phyloP scores from a whole-genome alignment of 345 rosid genomes.

The Bretschneidera sinensis region DNA sequence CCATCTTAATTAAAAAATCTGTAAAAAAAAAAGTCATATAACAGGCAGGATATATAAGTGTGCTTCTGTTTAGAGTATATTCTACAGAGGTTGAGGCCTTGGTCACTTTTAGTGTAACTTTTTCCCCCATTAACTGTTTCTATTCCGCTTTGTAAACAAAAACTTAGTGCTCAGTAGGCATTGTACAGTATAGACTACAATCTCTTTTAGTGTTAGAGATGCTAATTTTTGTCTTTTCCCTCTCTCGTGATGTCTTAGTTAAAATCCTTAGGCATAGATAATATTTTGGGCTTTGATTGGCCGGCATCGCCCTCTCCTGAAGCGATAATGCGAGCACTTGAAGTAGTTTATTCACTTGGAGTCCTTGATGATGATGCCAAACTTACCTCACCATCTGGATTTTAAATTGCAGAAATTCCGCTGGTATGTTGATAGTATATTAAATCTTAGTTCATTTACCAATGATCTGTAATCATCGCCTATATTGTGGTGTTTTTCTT shows the following conservation, averaged over 20 bases:
- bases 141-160: too few relatives aligned
- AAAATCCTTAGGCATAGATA: constrained; percentile 94
- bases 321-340: constrained; percentile 88
- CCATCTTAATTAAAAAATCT: too few relatives aligned
- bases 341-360: constrained; percentile 86
- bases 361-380: constrained; percentile 95
- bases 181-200: too few relatives aligned
- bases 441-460: neutral
- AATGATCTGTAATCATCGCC: neutral
- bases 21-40: too few relatives aligned
- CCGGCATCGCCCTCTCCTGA: constrained; percentile 92
- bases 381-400: constrained; percentile 94
- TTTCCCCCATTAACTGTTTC: too few relatives aligned
- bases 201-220: too few relatives aligned
- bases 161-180: too few relatives aligned
- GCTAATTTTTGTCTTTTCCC: constrained; percentile 4
- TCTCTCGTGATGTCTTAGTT: constrained; percentile 53
- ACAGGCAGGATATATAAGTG: too few relatives aligned
- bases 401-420: constrained; percentile 97
- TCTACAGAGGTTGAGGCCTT: too few relatives aligned
- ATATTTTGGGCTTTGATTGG: constrained; percentile 91
- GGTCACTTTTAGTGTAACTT: too few relatives aligned
- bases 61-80: too few relatives aligned
- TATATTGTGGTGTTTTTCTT: too few relatives aligned
- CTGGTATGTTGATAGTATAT: constrained; percentile 53